Evolutionary conservation across 177 flowering plant species (phyloP), one percentile per base, ranked within the genome.

Genomic region (Telopea speciosissima): DNA sequence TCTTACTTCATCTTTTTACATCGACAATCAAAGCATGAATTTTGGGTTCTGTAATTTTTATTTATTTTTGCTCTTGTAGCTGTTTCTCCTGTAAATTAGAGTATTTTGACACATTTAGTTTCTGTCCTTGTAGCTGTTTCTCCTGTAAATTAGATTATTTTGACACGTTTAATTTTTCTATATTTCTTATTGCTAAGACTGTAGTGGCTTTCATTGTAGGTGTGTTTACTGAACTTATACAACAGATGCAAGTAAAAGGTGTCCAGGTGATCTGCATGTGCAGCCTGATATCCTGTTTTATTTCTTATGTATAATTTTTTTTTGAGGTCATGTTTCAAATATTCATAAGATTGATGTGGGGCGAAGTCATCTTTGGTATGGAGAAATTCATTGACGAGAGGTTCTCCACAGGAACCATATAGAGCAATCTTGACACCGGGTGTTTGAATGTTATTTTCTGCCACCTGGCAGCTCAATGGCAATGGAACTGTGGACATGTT

Each of bases 191-290:
- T 58, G 9, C 61, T n/a, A 19, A 58, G n/a, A 58, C 61, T 58
- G 22, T 58, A 0, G 0, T 58, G 61, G 22, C 61, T 58, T 58
- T 3, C 61, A 58, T 58, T 49, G 54, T 49, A 96, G 99, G 99
- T 76, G 99, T 96, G 68, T 96, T 96, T 81, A 96, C 99, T 12
- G 99, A 96, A 78, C 97, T 96, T 69, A 89, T 96, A 68, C 99
- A 96, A 63, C 99, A 96, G 76, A 96, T 96, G 99, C 96, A 90
- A 82, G 98, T 96, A 44, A 91, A 91, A 79, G 97, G 99, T 3
- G 90, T 93, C 73, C 99, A 96, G 96, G 99, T 96, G 85, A 72
- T 49, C n/a, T 73, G 31, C 17, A 13, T 70, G 58, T 24, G 6
- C 40, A 36, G 40, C 31, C 6, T 36, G 40, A 36, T 36, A 36